These are phyloP conservation scores for Salix dunnii DNA, from an alignment of 345 rosid genomes.

Conservation along the genomic window DNA sequence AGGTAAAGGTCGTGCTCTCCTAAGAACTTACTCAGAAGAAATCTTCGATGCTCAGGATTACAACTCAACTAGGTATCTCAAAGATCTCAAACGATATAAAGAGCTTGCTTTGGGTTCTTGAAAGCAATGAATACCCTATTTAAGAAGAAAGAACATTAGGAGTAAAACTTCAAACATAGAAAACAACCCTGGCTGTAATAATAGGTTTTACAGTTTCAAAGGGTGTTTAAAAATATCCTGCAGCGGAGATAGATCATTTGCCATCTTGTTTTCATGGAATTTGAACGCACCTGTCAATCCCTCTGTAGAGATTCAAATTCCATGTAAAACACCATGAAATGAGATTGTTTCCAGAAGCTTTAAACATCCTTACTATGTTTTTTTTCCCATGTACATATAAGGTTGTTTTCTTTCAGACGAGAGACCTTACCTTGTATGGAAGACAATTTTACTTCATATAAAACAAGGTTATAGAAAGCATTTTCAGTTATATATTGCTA, in stretches of 20 bases:
- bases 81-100: constrained; percentile 47
- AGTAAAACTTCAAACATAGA: neutral
- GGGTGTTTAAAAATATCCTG: neutral
- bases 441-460: neutral
- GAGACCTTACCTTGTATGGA: neutral
- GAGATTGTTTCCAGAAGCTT: constrained; percentile 12
- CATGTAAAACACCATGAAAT: constrained; percentile 24
- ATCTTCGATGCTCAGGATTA: constrained; percentile 60
- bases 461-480: neutral
- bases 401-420: constrained; percentile 6
- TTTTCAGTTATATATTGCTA: neutral
- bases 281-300: neutral
- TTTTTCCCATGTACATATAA: neutral
- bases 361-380: neutral
- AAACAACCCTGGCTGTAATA: neutral
- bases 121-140: constrained; percentile 11
- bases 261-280: constrained; percentile 22
- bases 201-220: constrained; percentile 7
- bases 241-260: neutral
- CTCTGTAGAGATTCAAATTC: constrained; percentile 10
- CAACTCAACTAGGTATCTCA: constrained; percentile 64
- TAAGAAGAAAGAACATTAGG: neutral
- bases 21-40: constrained; percentile 73
- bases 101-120: constrained; percentile 63
- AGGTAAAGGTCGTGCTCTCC: constrained; percentile 28